These are phyloP conservation scores for Ogataea methanolica DNA, from an alignment of 805 yeast genomes.

Conservation along the genomic window DNA sequence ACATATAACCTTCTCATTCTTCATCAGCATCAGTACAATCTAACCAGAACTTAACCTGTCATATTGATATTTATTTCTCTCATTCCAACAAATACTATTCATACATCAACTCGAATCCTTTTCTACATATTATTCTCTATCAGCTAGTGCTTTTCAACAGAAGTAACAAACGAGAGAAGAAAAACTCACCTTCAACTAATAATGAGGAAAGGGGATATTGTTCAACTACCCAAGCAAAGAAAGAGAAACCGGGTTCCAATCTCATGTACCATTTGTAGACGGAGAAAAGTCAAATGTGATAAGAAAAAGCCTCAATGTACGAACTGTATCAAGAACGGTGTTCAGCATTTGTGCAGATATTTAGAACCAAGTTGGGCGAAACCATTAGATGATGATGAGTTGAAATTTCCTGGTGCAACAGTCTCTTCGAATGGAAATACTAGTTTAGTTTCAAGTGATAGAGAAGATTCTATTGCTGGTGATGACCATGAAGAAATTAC, in stretches of 20 bases:
- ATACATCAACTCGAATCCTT: too few relatives aligned
- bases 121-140: not conserved
- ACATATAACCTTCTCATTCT: too few relatives aligned
- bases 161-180: not conserved
- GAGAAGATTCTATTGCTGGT: constrained; percentile 4
- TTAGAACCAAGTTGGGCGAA: constrained; percentile 60
- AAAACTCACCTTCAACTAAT: not conserved
- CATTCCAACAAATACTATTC: too few relatives aligned
- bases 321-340: constrained; percentile 54
- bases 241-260: constrained; percentile 36
- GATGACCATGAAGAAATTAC: constrained; percentile 21
- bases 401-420: constrained; percentile 20
- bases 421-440: constrained; percentile 4
- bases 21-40: too few relatives aligned
- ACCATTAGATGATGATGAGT: constrained; percentile 32
- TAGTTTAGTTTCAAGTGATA: constrained; percentile 1
- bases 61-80: too few relatives aligned
- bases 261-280: constrained; percentile 35
- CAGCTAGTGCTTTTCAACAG: not conserved
- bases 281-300: constrained; percentile 37
- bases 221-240: constrained; percentile 22
- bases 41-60: too few relatives aligned
- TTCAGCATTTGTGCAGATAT: constrained; percentile 52
- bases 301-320: constrained; percentile 51
- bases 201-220: constrained; percentile 12